Conservation (phyloP, 164 flowering plant species). For the Umbellularia californica region DNA sequence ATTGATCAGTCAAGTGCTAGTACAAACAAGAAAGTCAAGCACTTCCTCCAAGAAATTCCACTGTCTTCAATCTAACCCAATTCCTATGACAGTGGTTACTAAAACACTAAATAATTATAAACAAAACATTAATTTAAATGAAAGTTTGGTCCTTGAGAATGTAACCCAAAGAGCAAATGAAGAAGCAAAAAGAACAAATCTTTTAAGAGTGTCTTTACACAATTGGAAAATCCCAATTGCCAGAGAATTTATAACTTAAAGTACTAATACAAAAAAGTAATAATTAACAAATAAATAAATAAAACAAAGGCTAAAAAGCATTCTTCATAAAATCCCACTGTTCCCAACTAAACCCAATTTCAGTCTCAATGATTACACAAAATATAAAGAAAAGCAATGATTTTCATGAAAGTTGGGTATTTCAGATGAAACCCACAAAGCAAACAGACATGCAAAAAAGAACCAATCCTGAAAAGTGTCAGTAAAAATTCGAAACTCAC, state of each 20-base stretch:
- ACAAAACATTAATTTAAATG: not conserved
- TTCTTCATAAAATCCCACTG: not conserved
- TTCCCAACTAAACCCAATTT: not conserved
- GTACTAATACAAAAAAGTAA: too few relatives aligned
- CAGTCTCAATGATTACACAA: not conserved
- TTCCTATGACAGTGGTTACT: not conserved
- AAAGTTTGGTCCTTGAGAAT: not conserved
- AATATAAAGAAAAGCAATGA: not conserved
- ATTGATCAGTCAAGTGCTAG: not conserved
- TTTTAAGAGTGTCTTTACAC: too few relatives aligned
- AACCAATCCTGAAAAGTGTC: not conserved
- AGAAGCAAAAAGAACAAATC: too few relatives aligned
- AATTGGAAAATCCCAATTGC: too few relatives aligned
- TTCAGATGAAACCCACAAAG: not conserved
- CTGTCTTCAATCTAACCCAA: not conserved
- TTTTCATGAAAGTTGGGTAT: not conserved
- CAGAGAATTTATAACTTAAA: too few relatives aligned
- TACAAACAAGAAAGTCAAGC: not conserved
- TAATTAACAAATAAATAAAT: too few relatives aligned
- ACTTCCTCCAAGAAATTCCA: not conserved
- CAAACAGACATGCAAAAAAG: not conserved
- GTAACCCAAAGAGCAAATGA: too few relatives aligned
- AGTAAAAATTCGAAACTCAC: constrained; percentile 41
- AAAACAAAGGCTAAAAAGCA: too few relatives aligned
- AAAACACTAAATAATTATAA: not conserved